A percentile compares a stretch with the other conserved stretches of the same genome.
These are phyloP conservation scores for Trichosporon coremiiforme DNA, from an alignment of 1,284 basidiomycete genomes.

Conservation along the genomic window DNA sequence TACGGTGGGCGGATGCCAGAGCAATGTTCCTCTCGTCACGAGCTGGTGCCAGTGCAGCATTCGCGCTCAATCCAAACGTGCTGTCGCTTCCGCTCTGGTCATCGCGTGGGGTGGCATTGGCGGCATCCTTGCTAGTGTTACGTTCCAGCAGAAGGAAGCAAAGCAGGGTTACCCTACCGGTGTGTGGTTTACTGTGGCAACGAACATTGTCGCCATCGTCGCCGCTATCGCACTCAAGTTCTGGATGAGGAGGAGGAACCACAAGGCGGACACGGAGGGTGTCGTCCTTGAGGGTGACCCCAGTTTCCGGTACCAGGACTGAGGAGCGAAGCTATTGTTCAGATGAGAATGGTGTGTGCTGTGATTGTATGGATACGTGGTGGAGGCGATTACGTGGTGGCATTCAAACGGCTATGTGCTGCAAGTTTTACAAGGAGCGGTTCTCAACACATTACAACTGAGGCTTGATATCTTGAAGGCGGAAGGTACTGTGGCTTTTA, in stretches of 20 bases:
- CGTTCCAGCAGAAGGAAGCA: constrained; percentile 29
- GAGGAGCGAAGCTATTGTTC: too few species aligned
- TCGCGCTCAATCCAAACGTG: constrained; percentile 53
- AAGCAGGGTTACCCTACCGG: constrained; percentile 27
- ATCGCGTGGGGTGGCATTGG: constrained; percentile 57
- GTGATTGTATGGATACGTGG: too few species aligned
- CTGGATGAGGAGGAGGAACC: constrained; percentile 25
- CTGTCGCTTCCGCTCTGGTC: constrained; percentile 53
- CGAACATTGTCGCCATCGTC: constrained; percentile 21
- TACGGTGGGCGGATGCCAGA: constrained; percentile 50
- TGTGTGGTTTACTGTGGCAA: constrained; percentile 29
- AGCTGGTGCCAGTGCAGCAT: constrained; percentile 56
- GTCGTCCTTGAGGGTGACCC: constrained; percentile 28
- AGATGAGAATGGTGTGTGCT: too few species aligned
- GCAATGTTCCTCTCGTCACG: constrained; percentile 47
- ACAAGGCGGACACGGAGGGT: constrained; percentile 23
- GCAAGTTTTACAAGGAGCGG: too few species aligned
- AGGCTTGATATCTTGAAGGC: too few species aligned
- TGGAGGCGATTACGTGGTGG: too few species aligned
- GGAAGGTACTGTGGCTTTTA: too few species aligned
- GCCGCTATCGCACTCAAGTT: constrained; percentile 17
- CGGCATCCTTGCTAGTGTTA: constrained; percentile 47
- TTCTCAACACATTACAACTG: too few species aligned
- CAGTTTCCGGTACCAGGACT: constrained; percentile 29
- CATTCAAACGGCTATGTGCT: too few species aligned